phyloP scores from a whole-genome alignment of 257 asterid species.

The Nicotiana paniculata region DNA sequence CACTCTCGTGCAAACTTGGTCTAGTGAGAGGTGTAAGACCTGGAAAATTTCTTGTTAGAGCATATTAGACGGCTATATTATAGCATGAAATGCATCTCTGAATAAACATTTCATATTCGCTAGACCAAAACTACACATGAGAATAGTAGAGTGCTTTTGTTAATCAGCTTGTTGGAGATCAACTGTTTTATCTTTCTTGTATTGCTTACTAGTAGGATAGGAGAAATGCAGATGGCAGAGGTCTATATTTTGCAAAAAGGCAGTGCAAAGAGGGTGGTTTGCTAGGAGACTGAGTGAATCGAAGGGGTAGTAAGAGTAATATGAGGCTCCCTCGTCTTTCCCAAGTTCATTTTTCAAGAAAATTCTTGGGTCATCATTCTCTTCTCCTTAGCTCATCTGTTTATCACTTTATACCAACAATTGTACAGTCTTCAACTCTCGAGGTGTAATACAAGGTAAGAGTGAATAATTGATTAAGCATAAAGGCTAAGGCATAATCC shows the following conservation, averaged over 20 bases:
- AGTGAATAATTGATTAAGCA: not conserved
- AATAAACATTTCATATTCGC: not conserved
- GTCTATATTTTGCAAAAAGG: not conserved
- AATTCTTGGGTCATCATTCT: not conserved
- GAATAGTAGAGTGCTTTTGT: not conserved
- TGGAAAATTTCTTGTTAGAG: not conserved
- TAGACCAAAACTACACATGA: not conserved
- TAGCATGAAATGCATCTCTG: not conserved
- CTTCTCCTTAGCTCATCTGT: not conserved
- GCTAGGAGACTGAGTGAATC: not conserved
- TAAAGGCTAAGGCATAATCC: not conserved
- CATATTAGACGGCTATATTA: not conserved
- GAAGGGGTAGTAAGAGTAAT: not conserved
- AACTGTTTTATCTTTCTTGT: not conserved
- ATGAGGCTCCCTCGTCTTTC: not conserved
- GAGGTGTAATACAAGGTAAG: not conserved
- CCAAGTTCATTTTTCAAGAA: not conserved
- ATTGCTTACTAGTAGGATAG: not conserved
- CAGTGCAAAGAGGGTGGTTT: not conserved
- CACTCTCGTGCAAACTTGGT: not conserved
- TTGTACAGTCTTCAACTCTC: not conserved
- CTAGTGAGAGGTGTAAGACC: not conserved
- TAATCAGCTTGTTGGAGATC: not conserved
- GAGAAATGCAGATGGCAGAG: not conserved
- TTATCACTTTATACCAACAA: not conserved